phyloP scores from a whole-genome alignment of 768 basidiomycete genomes.

The Russula brevipes region DNA sequence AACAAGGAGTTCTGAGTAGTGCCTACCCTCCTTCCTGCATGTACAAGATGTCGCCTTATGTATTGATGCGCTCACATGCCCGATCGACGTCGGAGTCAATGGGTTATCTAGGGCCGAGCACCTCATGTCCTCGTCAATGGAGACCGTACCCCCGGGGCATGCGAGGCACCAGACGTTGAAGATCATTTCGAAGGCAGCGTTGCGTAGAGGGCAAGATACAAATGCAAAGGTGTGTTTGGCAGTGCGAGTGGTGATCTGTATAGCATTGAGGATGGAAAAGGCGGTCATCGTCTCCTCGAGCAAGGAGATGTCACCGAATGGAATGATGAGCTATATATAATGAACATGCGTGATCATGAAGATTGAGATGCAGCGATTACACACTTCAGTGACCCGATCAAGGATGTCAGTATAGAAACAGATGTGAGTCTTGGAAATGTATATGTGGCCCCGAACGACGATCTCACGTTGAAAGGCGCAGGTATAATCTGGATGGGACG shows the following conservation, averaged over 20 bases:
- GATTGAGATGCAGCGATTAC: not conserved
- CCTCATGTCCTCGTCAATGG: conserved; percentile 8
- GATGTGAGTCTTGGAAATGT: conserved; percentile 98
- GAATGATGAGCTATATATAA: conserved; percentile 65
- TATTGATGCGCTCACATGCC: conserved; percentile 20
- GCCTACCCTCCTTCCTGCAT: conserved; percentile 65
- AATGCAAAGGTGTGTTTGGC: conserved; percentile 84
- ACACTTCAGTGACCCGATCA: conserved; percentile 95
- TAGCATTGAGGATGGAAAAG: conserved; percentile 94
- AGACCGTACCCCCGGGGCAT: conserved; percentile 50
- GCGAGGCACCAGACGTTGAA: conserved; percentile 93
- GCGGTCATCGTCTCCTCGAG: conserved; percentile 98
- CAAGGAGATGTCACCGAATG: conserved; percentile 78
- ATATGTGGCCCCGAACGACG: conserved; percentile 89
- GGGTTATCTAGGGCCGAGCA: conserved; percentile 13
- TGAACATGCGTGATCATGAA: not conserved
- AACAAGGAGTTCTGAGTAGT: conserved; percentile 69
- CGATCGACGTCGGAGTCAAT: conserved; percentile 11
- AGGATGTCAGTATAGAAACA: conserved; percentile 99
- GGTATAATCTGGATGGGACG: conserved; percentile 73
- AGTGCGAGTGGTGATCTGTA: conserved; percentile 78
- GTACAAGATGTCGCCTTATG: conserved; percentile 65
- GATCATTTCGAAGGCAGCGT: conserved; percentile 94
- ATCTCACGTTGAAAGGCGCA: conserved; percentile 97
- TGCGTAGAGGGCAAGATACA: conserved; percentile 83